Evolutionary conservation across 2,329 filamentous ascomycete genomes (phyloP), one percentile per base, ranked within the genome.

Genomic region (Aspergillus pseudoglaucus): DNA sequence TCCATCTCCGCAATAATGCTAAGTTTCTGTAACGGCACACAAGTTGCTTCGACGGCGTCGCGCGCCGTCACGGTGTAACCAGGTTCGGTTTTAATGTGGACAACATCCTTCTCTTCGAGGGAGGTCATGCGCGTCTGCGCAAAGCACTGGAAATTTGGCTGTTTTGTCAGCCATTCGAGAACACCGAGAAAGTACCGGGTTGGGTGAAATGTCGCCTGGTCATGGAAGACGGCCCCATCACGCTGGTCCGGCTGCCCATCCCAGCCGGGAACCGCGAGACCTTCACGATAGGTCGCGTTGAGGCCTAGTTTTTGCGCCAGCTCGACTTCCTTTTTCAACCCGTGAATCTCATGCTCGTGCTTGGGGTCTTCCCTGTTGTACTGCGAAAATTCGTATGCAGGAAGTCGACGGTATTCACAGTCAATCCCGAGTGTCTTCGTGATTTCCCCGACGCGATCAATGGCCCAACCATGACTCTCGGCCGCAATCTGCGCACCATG

Each of bases 121-220:
- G 67, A 67, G 46, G 72, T 63, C 45, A 76, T 72, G 3, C 78
- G 69, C 0, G 77, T 79, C 47, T 73, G 65, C 2, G 77, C 75
- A 59, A 70, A 80, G 61, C 75, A 79, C 30, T 67, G 60, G 59
- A 82, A 82, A 59, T 77, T 75, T 6, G 70, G 66, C 54, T 80
- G 76, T 15, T 73, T 49, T 25, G 70, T 64, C 15, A 82, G 69
- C 68, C 75, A 80, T 6, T 70, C 65, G 3, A 82, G 65, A 1
- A 82, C 58, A 6, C 77, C 78, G 33, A 72, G 63, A 1, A 80
- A 61, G 53, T 82, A 82, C 53, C 74, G 75, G 3, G 78, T 82
- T 0, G 78, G 78, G 47, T 81, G 78, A 57, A 81, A 81, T 0
- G 76, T 73, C 0, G 76, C 78, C 54, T 82, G 77, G 14, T 68